A percentile compares a stretch with the other conserved stretches of the same genome.
phyloP scores from a whole-genome alignment of 345 rosid genomes.

The Eucalyptus pauciflora region DNA sequence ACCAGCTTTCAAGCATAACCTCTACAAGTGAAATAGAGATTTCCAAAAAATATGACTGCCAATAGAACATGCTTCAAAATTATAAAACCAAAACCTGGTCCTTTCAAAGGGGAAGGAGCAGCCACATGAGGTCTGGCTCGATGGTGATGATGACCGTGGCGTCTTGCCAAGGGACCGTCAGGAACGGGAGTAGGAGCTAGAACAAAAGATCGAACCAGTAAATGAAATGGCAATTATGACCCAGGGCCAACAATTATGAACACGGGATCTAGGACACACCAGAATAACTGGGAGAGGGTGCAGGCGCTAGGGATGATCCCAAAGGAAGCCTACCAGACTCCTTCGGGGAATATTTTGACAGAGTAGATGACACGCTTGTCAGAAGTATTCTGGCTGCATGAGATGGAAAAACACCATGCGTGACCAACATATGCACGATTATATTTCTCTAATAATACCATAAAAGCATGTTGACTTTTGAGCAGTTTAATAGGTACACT shows the following conservation, averaged over 20 bases:
- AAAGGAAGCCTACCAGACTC: constrained; percentile 19
- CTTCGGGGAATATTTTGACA: constrained; percentile 11
- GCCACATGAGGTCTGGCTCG: constrained; percentile 24
- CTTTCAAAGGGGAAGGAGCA: constrained; percentile 63
- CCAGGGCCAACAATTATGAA: not conserved
- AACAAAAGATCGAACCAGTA: constrained; percentile 1
- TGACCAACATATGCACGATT: not conserved
- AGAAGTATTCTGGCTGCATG: constrained; percentile 44
- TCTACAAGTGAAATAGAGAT: not conserved
- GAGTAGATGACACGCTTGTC: constrained; percentile 23
- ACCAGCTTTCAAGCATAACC: not conserved
- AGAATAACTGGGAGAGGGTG: constrained; percentile 36
- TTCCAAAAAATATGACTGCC: not conserved
- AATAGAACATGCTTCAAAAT: not conserved
- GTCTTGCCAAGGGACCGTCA: constrained; percentile 22
- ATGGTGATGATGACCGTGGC: constrained; percentile 38
- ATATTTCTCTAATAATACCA: not conserved
- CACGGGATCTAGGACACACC: constrained; percentile 2
- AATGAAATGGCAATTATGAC: not conserved
- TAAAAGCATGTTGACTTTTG: not conserved
- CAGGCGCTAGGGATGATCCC: constrained; percentile 23
- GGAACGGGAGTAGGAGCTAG: constrained; percentile 34
- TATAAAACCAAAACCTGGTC: constrained; percentile 21
- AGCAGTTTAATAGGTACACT: not conserved
- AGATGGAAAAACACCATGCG: not conserved